A percentile compares a stretch with the other conserved stretches of the same genome.
phyloP scores from a whole-genome alignment of 2,329 filamentous ascomycete species.

The Fusarium beomiforme region DNA sequence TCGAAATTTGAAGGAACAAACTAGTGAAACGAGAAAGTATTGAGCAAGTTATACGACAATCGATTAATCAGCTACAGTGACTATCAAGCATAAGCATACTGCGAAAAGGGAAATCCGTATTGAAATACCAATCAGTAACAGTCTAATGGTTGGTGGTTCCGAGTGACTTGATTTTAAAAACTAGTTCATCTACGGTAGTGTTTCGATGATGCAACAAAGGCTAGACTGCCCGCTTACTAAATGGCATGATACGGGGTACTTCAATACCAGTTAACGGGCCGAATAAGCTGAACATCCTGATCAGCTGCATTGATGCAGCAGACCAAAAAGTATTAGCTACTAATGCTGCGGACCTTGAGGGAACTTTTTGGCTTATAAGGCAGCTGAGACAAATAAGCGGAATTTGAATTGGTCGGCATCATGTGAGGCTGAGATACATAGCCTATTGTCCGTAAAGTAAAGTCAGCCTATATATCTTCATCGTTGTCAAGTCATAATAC shows the following conservation, averaged over 20 bases:
- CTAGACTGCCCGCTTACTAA: not conserved
- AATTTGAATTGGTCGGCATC: not conserved
- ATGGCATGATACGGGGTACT: not conserved
- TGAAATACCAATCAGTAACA: accelerated
- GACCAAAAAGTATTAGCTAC: no score
- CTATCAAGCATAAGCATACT: not conserved
- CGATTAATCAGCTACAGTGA: not conserved
- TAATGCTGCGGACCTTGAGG: no score
- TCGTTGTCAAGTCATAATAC: not conserved
- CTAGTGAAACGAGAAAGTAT: not conserved
- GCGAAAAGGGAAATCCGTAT: not conserved
- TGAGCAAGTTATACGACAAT: no score
- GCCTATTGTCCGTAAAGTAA: not conserved
- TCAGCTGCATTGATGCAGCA: not conserved
- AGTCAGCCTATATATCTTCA: not conserved
- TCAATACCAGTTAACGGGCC: not conserved
- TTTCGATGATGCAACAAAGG: no score
- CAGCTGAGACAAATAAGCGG: not conserved
- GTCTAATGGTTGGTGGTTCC: no score
- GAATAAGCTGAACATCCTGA: not conserved
- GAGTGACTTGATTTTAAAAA: not conserved
- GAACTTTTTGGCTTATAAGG: not conserved
- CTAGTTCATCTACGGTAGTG: no score
- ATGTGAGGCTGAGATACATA: not conserved
- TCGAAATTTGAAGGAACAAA: not conserved